phyloP scores from a whole-genome alignment of 2,329 filamentous ascomycete species.

The Tolypocladium nubicola region DNA sequence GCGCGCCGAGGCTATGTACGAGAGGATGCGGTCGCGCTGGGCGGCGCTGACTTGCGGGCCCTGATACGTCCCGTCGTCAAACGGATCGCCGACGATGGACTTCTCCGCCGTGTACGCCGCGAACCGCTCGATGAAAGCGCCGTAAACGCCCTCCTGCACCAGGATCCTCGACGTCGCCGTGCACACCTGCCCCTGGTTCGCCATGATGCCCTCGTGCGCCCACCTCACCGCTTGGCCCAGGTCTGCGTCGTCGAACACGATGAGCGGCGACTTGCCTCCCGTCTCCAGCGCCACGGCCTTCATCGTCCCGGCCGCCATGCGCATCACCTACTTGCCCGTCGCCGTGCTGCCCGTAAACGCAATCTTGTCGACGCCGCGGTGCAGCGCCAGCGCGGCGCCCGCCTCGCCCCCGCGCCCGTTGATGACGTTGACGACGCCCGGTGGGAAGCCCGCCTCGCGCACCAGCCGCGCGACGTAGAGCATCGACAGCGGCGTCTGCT shows the following conservation, averaged over 20 bases:
- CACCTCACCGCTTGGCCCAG: conserved; percentile 57
- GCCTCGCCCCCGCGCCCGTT: conserved; percentile 61
- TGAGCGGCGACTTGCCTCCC: conserved; percentile 54
- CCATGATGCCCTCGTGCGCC: conserved; percentile 40
- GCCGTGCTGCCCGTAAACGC: conserved; percentile 69
- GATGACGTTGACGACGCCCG: conserved; percentile 66
- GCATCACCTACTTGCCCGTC: conserved; percentile 68
- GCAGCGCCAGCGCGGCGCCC: conserved; percentile 56
- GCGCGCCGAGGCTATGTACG: conserved; percentile 38
- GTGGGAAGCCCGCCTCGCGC: conserved; percentile 64
- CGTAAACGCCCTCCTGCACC: conserved; percentile 50
- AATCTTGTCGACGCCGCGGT: conserved; percentile 63
- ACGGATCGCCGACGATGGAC: conserved; percentile 60
- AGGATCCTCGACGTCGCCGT: conserved; percentile 54
- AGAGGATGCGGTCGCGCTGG: conserved; percentile 60
- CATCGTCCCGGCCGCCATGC: conserved; percentile 53
- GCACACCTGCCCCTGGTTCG: conserved; percentile 55
- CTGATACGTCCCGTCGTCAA: conserved; percentile 58
- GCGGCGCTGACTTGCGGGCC: conserved; percentile 63
- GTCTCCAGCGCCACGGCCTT: conserved; percentile 59
- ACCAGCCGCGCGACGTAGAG: conserved; percentile 57
- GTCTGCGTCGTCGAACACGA: conserved; percentile 57
- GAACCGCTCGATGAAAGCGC: conserved; percentile 55
- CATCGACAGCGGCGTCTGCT: conserved; percentile 57
- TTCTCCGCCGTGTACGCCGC: conserved; percentile 45